Base-by-base conservation (phyloP, 140 eudicot species). In the Flaveria floridana region DNA sequence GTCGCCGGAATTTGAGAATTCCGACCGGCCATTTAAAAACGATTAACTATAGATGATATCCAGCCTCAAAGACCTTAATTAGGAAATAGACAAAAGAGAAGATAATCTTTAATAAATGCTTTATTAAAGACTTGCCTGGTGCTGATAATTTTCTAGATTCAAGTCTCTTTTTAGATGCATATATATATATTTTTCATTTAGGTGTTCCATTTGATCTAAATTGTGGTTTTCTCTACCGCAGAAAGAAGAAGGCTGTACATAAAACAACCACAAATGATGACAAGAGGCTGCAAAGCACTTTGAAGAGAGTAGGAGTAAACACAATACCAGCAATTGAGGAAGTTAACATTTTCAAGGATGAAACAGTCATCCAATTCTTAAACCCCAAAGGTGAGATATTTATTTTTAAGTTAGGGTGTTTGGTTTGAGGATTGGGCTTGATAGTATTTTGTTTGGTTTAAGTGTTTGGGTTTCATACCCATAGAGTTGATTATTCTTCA, bases 181-280 rank as follows among this genome's bases (percentile, higher is more conserved):
- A 30, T 30, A 28, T 28, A 28, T 28, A 28, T 28, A 30, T 30
- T 30, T 30, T 30, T 30, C 37, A 30, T 30, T 30, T 30, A 30
- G 37, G 37, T 30, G 37, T 30, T 30, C 37, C 6, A 30, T 30
- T 30, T 30, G 37, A 30, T 30, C 37, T 30, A 30, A 30, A 4
- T 30, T 30, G 37, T 30, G 37, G 37, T 30, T 30, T 30, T 30
- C 37, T 30, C 41, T 34, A 34, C 41, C 41, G 59, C 86, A 92
- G 96, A 84, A 92, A 89, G 96, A 92, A 92, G 96, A 92, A 92
- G 92, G 97, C 96, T 3, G 91, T 92, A 12, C 97, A 92, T 84
- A 92, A 89, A 84, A 85, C 96, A 55, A 89, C 91, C 56, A 87
- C 97, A 34, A 92, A 90, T 15, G 85, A 81, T 72, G 85, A 81